phyloP scores from a whole-genome alignment of 1,139 yeast genomes.

The Petasospora rhodanensis region DNA sequence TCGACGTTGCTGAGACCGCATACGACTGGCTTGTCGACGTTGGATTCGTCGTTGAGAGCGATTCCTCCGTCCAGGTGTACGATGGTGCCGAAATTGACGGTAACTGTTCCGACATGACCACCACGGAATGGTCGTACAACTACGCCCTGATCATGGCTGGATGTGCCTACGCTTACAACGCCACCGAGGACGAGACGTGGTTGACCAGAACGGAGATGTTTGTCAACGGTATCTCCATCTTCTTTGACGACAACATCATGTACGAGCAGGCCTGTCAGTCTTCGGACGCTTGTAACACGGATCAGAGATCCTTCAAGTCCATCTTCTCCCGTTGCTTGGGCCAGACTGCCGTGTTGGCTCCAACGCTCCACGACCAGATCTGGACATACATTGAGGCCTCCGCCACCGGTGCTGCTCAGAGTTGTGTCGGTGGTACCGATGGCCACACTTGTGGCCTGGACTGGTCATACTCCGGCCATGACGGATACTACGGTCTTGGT shows the following conservation, averaged over 20 bases:
- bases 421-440: constrained; percentile 83
- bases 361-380: constrained; percentile 51
- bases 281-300: constrained; percentile 61
- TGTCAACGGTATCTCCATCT: constrained; percentile 40
- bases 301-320: constrained; percentile 87
- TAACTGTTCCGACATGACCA: constrained; percentile 47
- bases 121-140: constrained; percentile 57
- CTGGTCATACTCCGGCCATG: constrained; percentile 64
- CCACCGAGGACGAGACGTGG: constrained; percentile 52
- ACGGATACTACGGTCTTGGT: constrained; percentile 53
- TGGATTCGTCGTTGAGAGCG: constrained; percentile 39
- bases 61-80: constrained; percentile 38
- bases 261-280: constrained; percentile 66
- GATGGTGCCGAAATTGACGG: constrained; percentile 55
- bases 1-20: constrained; percentile 51
- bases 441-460: constrained; percentile 86
- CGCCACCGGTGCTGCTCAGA: constrained; percentile 72
- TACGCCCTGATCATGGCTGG: constrained; percentile 59
- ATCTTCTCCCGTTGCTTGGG: constrained; percentile 73
- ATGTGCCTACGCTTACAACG: constrained; percentile 55
- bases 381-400: constrained; percentile 49
- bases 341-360: constrained; percentile 65
- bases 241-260: constrained; percentile 43
- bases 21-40: constrained; percentile 57
- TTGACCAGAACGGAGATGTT: constrained; percentile 40